phyloP scores from a whole-genome alignment of 2,329 filamentous ascomycete genomes.

The Reticulascus tulasneorum region DNA sequence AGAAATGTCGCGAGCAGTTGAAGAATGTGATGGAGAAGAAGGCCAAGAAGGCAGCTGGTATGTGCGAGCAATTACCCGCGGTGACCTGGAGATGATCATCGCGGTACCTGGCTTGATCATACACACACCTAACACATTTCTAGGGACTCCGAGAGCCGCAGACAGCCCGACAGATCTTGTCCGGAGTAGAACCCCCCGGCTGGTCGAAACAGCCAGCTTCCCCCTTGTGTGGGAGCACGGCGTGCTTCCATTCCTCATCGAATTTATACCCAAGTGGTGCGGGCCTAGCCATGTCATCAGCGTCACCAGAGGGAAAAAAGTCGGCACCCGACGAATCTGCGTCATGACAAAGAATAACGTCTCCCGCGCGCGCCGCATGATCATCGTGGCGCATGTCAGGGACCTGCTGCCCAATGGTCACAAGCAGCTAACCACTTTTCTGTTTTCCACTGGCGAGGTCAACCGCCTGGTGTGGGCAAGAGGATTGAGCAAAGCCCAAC shows the following conservation, averaged over 20 bases:
- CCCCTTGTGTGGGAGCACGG: conserved; percentile 39
- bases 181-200: conserved; percentile 20
- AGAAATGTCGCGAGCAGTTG: conserved; percentile 30
- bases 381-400: conserved; percentile 35
- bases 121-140: not conserved
- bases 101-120: not conserved
- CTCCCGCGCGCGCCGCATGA: conserved; percentile 31
- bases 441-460: conserved; percentile 34
- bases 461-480: conserved; percentile 35
- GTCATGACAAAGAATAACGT: conserved; percentile 33
- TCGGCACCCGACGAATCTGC: conserved; percentile 31
- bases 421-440: conserved; percentile 26
- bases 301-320: conserved; percentile 30
- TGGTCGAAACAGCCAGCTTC: conserved; percentile 32
- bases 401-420: conserved; percentile 34
- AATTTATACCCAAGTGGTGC: conserved; percentile 38
- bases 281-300: conserved; percentile 35
- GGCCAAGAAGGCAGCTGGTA: conserved; percentile 23
- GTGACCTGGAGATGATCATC: no score
- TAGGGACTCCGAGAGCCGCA: conserved; percentile 22
- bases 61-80: not conserved
- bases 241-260: conserved; percentile 37
- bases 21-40: conserved; percentile 29
- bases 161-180: conserved; percentile 28
- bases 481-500: conserved; percentile 30